Evolutionary conservation across 257 asterid species (phyloP).

Genomic region (Solanum phureja): DNA sequence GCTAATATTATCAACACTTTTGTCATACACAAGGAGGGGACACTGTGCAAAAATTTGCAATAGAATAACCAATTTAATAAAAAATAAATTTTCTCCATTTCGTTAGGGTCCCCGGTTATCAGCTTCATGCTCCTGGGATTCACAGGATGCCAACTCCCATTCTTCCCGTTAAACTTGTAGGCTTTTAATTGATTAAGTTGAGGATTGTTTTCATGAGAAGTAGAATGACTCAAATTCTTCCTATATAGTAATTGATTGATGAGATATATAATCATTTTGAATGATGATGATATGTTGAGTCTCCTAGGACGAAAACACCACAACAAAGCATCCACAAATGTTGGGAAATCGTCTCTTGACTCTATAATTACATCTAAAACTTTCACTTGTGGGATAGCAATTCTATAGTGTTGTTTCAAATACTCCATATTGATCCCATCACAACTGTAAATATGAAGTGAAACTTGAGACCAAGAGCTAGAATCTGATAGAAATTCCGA

Average conservation of each 20-base stretch:
- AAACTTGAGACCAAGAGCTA: not conserved
- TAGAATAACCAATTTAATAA: not conserved
- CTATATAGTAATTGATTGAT: not conserved
- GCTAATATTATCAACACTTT: too few relatives aligned
- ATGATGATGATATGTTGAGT: too few relatives aligned
- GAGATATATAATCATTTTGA: not conserved
- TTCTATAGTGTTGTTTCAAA: not conserved
- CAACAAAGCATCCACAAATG: not conserved
- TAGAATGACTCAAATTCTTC: too few relatives aligned
- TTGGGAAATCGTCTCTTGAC: not conserved
- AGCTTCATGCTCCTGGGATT: too few relatives aligned
- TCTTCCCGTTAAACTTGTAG: too few relatives aligned
- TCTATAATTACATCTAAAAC: not conserved
- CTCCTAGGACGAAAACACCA: not conserved
- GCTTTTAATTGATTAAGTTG: too few relatives aligned
- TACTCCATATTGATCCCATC: not conserved
- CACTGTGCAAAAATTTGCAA: not conserved
- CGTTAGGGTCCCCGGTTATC: too few relatives aligned
- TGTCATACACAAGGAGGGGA: too few relatives aligned
- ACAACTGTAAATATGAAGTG: not conserved
- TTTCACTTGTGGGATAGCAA: not conserved
- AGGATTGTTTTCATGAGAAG: too few relatives aligned
- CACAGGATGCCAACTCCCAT: too few relatives aligned
- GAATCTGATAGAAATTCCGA: not conserved
- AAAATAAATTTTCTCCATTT: too few relatives aligned